Evolutionary conservation across 306 rosid species (phyloP).

Genomic region (Glycyrrhiza uralensis): DNA sequence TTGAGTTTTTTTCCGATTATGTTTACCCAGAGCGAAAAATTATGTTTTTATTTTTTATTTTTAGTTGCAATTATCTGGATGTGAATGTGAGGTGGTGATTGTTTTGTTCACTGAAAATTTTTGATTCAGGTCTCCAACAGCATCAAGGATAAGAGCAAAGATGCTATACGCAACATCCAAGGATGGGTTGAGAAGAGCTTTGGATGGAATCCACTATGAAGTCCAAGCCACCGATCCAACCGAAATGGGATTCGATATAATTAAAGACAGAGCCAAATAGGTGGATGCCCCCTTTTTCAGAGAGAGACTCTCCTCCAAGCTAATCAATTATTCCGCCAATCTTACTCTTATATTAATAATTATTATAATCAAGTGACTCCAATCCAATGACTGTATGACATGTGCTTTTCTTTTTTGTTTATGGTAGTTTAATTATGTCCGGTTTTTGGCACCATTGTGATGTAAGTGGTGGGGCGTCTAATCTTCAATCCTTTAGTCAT

Average conservation of each 20-base stretch:
- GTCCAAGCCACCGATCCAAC: slow-evolving; percentile 95
- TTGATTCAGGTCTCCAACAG: slow-evolving; percentile 77
- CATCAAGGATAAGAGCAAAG: slow-evolving; percentile 93
- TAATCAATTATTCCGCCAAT: slow-evolving; percentile 32
- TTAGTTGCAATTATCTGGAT: no score
- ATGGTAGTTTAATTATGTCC: slow-evolving; percentile 21
- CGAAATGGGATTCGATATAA: slow-evolving; percentile 93
- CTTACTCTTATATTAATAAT: slow-evolving; percentile 17
- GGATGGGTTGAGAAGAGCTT: slow-evolving; percentile 86
- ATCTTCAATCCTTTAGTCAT: slow-evolving; percentile 20
- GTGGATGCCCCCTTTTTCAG: slow-evolving; percentile 3
- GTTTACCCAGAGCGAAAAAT: no score
- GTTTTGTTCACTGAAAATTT: background rate
- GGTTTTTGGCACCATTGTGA: slow-evolving; percentile 34
- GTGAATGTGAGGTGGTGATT: background rate
- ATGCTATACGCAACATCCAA: slow-evolving; percentile 94
- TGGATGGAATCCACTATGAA: slow-evolving; percentile 90
- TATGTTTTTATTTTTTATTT: no score
- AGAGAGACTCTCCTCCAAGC: slow-evolving; percentile 22
- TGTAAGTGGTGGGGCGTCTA: slow-evolving; percentile 44
- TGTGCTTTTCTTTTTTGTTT: slow-evolving; percentile 1
- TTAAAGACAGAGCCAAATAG: slow-evolving; percentile 44
- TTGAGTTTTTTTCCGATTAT: no score
- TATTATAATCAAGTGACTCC: slow-evolving; percentile 16
- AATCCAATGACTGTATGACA: slow-evolving; percentile 33